Base-by-base conservation (phyloP, 768 basidiomycete species). In the Cantharellus cinnabarinus region DNA sequence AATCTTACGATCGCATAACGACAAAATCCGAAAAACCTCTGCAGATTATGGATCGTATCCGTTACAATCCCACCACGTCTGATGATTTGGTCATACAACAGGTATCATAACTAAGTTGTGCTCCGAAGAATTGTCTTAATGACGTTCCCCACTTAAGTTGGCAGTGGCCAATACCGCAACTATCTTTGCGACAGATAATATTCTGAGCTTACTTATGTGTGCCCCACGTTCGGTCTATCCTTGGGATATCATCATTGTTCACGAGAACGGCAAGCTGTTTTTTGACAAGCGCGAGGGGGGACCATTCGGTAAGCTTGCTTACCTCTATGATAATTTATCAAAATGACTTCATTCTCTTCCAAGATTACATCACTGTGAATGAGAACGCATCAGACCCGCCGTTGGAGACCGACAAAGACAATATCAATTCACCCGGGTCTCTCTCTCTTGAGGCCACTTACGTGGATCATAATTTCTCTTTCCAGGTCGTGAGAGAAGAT, bases 281-380 rank as follows among this genome's bases (percentile, higher is more conserved):
- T 79, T 99, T 63, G 95, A 99, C 76, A 98, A 98, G 73, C 86
- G 95, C 61, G 89, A 91, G 68, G 93, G 91, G 14, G 93, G 94
- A 59, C 88, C 93, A 2, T 95, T 97, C 66, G 90, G 70, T 71
- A 40, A 40, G 68, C 56, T n/a, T 2, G 7, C 41, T 35, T 4
- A 41, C 41, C 2, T 41, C 15, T 35, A 20, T 41, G 41, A 10
- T 20, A 34, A 5, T 55, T 37, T 20, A 48, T 15, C 39, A 39
- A 10, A 10, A 37, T 37, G 2, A n/a, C 35, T 59, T 14, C 37
- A 41, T 5, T 48, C 20, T 41, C 5, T 60, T 29, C 38, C 4
- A 56, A 70, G 76, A 99, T 70, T 93, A 85, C 42, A 84, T 97
- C 60, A 95, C 93, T 15, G 95, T 99, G 66, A 98, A 99, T 71